Evolutionary conservation across 2,329 filamentous ascomycete genomes (phyloP).

Genomic region (Xylaria sp.): DNA sequence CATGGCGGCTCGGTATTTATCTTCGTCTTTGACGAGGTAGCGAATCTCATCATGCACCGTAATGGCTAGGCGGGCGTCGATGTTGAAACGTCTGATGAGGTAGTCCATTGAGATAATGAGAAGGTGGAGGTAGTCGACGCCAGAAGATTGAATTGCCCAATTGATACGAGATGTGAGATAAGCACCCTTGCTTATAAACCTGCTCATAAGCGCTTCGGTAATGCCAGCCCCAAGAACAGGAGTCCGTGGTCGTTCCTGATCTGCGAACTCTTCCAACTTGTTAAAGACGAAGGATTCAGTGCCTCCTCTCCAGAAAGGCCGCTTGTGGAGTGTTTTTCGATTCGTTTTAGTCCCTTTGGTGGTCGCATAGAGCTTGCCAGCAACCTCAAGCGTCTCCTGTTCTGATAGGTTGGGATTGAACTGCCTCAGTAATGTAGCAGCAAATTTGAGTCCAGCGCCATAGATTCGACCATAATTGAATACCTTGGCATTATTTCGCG

Average conservation of each 20-base stretch:
- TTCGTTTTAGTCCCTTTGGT: conserved; percentile 92
- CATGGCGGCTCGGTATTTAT: conserved; percentile 91
- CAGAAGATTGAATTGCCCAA: conserved; percentile 98
- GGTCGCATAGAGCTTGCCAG: conserved; percentile 82
- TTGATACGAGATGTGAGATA: conserved; percentile 98
- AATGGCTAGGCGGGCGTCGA: conserved; percentile 86
- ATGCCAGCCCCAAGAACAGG: conserved; percentile 95
- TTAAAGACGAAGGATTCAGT: conserved; percentile 99
- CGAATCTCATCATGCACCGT: conserved; percentile 98
- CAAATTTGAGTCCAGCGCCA: conserved; percentile 95
- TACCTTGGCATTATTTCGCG: conserved; percentile 93
- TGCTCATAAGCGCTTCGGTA: conserved; percentile 91
- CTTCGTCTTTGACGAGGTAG: conserved; percentile 85
- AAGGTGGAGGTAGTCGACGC: conserved; percentile 96
- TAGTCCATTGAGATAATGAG: conserved; percentile 96
- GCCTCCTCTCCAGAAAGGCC: conserved; percentile 92
- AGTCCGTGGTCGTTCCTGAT: conserved; percentile 89
- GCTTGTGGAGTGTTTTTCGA: conserved; percentile 76
- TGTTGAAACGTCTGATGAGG: conserved; percentile 83
- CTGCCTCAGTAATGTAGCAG: conserved; percentile 86
- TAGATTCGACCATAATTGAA: conserved; percentile 99
- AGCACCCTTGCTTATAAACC: conserved; percentile 86
- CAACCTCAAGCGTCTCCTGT: conserved; percentile 78
- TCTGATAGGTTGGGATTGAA: conserved; percentile 91
- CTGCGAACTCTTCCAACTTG: conserved; percentile 95